Evolutionary conservation across 1,284 basidiomycete genomes (phyloP).

Genomic region (Moesziomyces sp.): DNA sequence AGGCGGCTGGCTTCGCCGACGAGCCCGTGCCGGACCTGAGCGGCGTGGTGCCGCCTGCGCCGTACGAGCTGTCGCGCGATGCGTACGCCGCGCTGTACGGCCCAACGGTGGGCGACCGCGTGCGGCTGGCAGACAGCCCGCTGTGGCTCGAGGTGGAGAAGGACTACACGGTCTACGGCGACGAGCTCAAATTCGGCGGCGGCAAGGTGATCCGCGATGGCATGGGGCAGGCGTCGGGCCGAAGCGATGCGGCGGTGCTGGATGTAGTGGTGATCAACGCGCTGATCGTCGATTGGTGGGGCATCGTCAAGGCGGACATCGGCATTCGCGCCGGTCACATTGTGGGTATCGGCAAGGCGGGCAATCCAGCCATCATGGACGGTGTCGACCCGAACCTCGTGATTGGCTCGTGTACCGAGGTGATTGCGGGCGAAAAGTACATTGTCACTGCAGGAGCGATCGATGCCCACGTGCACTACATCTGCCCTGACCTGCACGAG

Average conservation of each 20-base stretch:
- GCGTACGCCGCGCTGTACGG: slow-evolving; percentile 71
- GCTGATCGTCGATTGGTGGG: slow-evolving; percentile 91
- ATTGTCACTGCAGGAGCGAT: slow-evolving; percentile 93
- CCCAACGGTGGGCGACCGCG: slow-evolving; percentile 88
- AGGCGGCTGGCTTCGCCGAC: slow-evolving; percentile 48
- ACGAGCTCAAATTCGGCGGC: slow-evolving; percentile 95
- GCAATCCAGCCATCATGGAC: slow-evolving; percentile 94
- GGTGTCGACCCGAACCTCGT: slow-evolving; percentile 78
- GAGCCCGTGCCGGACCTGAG: slow-evolving; percentile 14
- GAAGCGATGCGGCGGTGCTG: slow-evolving; percentile 77
- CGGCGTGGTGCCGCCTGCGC: slow-evolving; percentile 12
- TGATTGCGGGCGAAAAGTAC: slow-evolving; percentile 92
- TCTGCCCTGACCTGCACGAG: slow-evolving; percentile 86
- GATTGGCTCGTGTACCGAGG: slow-evolving; percentile 68
- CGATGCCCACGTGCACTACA: slow-evolving; percentile 84
- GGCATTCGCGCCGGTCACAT: slow-evolving; percentile 89
- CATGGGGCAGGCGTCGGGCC: slow-evolving; percentile 83
- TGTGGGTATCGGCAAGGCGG: slow-evolving; percentile 91
- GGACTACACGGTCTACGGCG: slow-evolving; percentile 85
- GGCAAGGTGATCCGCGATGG: slow-evolving; percentile 69
- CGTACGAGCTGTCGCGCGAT: slow-evolving; percentile 49
- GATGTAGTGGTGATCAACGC: slow-evolving; percentile 96
- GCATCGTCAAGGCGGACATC: slow-evolving; percentile 98
- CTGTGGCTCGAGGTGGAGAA: slow-evolving; percentile 94
- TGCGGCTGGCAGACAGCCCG: slow-evolving; percentile 87